Conservation (phyloP, 2,329 filamentous ascomycete genomes). For the Verruconis gallopava region DNA sequence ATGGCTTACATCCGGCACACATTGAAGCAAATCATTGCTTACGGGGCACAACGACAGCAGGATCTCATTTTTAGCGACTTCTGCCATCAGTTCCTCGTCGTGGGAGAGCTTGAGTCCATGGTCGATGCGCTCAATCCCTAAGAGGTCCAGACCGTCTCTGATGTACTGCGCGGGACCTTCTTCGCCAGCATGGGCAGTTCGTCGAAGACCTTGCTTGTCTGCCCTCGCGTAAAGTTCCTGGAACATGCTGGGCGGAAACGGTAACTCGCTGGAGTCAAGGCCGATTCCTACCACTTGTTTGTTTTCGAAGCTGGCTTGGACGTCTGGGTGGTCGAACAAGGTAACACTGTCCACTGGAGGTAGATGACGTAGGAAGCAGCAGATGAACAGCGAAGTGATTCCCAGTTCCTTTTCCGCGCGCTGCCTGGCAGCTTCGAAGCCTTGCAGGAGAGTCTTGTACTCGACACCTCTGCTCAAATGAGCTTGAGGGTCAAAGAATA, state of each 20-base stretch:
- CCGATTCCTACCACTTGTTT: constrained; percentile 50
- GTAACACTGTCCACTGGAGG: constrained; percentile 43
- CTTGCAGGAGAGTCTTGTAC: constrained; percentile 50
- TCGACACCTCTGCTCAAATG: constrained; percentile 51
- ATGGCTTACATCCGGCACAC: constrained; percentile 38
- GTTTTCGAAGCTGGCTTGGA: constrained; percentile 32
- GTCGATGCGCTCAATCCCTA: constrained; percentile 56
- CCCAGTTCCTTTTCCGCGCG: constrained; percentile 50
- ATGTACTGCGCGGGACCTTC: constrained; percentile 60
- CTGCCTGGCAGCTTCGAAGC: constrained; percentile 47
- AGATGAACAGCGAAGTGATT: constrained; percentile 52
- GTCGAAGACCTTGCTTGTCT: constrained; percentile 37
- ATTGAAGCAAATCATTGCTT: constrained; percentile 55
- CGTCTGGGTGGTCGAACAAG: constrained; percentile 33
- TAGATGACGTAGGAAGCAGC: constrained; percentile 61
- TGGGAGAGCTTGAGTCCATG: constrained; percentile 57
- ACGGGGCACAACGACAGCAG: constrained; percentile 61
- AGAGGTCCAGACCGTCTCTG: constrained; percentile 45
- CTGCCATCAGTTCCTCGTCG: constrained; percentile 44
- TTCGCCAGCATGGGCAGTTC: constrained; percentile 67
- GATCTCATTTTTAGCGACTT: constrained; percentile 43
- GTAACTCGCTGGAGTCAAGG: constrained; percentile 47
- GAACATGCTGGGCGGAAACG: constrained; percentile 41
- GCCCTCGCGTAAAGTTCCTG: constrained; percentile 47
- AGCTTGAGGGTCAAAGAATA: constrained; percentile 73